Percentiles rank a stretch among this genome's conserved stretches.
phyloP scores from a whole-genome alignment of 441 rosid genomes.

The Eugenia klotzschiana region DNA sequence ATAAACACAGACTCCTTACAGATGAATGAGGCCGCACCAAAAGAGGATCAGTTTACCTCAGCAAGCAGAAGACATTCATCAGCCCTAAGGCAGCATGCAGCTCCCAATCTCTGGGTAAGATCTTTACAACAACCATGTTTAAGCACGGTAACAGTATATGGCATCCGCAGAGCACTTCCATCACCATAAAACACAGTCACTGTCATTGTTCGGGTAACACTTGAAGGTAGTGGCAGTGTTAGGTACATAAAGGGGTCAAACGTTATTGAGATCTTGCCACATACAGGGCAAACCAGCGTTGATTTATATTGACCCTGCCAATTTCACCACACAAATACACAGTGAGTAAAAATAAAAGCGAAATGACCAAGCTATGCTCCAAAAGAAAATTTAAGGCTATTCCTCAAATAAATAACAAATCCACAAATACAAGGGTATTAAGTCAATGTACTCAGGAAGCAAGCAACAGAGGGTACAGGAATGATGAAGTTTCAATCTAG shows the following conservation, averaged over 20 bases:
- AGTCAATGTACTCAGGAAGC: not conserved
- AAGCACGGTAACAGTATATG: constrained; percentile 37
- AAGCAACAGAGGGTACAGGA: not conserved
- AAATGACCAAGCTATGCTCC: not conserved
- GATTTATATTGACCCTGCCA: constrained; percentile 68
- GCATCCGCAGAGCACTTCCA: constrained; percentile 38
- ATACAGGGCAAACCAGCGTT: constrained; percentile 47
- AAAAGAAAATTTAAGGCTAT: not conserved
- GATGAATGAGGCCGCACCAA: not conserved
- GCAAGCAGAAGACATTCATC: constrained; percentile 49
- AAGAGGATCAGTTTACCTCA: constrained; percentile 22
- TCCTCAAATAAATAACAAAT: not conserved
- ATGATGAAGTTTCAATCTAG: not conserved
- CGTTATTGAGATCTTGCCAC: constrained; percentile 55
- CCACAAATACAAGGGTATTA: not conserved
- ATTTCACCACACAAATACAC: not conserved
- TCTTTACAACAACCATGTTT: constrained; percentile 43
- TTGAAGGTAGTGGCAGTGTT: constrained; percentile 54
- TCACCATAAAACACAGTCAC: constrained; percentile 30
- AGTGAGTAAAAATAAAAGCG: not conserved
- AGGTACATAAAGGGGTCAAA: constrained; percentile 68
- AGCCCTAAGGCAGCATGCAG: constrained; percentile 44
- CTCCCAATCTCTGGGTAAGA: constrained; percentile 31
- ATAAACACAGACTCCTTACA: not conserved
- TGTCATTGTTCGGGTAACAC: constrained; percentile 39